Percentiles rank a stretch among this genome's conserved stretches.
Evolutionary conservation across 768 basidiomycete species (phyloP).

Genomic region (Boletus pseudo-olivaceus): DNA sequence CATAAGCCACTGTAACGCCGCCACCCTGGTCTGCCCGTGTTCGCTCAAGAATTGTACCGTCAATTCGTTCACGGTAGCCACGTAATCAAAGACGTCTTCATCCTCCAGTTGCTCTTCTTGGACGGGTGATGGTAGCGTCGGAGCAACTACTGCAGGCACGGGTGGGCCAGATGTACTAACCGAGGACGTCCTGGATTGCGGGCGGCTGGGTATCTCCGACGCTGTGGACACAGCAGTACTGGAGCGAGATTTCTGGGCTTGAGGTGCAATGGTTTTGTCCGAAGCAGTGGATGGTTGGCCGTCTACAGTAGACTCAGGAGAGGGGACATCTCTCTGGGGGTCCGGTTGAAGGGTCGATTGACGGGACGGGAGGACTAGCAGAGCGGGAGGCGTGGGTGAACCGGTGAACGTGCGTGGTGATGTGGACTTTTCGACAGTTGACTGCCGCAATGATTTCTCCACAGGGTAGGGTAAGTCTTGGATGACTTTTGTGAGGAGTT

Average conservation of each 20-base stretch:
- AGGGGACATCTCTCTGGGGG: conserved; percentile 44
- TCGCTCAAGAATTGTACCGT: conserved; percentile 95
- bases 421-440: conserved; percentile 28
- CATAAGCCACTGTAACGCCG: conserved; percentile 94
- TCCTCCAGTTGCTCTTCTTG: conserved; percentile 47
- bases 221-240: conserved; percentile 22
- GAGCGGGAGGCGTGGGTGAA: conserved; percentile 54
- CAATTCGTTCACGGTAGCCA: conserved; percentile 86
- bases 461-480: conserved; percentile 76
- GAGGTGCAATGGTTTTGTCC: conserved; percentile 40
- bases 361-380: conserved; percentile 43
- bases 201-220: conserved; percentile 45
- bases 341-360: conserved; percentile 46
- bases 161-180: conserved; percentile 37
- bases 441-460: conserved; percentile 37
- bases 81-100: conserved; percentile 83
- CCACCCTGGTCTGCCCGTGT: conserved; percentile 93
- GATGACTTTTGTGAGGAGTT: conserved; percentile 78
- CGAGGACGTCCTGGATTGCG: conserved; percentile 61
- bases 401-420: conserved; percentile 39
- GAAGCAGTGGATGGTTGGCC: conserved; percentile 25
- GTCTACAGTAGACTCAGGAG: conserved; percentile 44
- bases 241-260: conserved; percentile 26
- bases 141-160: conserved; percentile 30
- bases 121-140: conserved; percentile 27